Conservation (phyloP, 2,329 filamentous ascomycete genomes). For the Ceratocystis lukuohia region DNA sequence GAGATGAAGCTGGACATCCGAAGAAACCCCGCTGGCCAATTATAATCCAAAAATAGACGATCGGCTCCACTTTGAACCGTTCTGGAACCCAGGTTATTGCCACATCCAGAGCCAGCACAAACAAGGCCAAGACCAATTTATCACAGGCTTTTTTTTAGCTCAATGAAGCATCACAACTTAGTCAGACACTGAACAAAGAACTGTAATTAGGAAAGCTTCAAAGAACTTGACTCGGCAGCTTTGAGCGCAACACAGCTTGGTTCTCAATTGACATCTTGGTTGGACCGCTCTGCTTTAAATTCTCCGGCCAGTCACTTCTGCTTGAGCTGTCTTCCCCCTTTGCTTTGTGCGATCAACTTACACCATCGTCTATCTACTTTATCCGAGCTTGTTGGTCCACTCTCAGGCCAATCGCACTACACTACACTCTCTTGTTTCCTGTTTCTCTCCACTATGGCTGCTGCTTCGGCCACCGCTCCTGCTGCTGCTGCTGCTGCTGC, state of each 20-base stretch:
- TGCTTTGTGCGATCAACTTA: background rate
- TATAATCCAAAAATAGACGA: background rate
- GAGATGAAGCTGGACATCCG: conserved; percentile 5
- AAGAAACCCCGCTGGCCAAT: conserved; percentile 13
- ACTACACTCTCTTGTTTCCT: background rate
- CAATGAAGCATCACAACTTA: background rate
- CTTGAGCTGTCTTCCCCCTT: background rate
- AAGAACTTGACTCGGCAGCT: background rate
- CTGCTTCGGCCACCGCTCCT: background rate
- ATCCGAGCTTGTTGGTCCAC: background rate
- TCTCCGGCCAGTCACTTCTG: background rate
- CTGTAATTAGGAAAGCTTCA: background rate
- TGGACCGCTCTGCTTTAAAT: background rate
- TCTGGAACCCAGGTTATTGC: background rate
- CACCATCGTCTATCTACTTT: background rate
- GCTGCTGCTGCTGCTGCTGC: background rate
- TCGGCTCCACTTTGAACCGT: conserved; percentile 8
- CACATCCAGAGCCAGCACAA: background rate
- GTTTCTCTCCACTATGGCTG: background rate
- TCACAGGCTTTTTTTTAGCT: background rate
- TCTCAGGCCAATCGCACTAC: background rate
- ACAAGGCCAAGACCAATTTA: background rate
- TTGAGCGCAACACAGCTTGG: background rate
- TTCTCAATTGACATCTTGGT: background rate
- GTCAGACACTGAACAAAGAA: background rate